phyloP scores from a whole-genome alignment of 176 grass and related monocot genomes.

The Themeda triandra region DNA sequence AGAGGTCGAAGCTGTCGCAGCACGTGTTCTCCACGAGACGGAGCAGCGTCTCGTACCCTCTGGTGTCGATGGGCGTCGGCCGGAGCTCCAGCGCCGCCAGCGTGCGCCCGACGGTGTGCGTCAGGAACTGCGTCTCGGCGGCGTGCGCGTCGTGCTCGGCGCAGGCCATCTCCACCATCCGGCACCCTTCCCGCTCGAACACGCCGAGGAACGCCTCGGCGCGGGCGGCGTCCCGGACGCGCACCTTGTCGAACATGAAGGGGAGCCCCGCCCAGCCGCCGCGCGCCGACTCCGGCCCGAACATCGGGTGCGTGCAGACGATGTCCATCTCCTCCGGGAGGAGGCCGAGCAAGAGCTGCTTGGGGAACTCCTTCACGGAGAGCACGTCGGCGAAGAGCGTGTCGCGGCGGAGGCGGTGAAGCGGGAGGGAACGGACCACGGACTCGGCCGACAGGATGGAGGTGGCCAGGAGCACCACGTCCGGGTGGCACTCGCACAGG shows the following conservation, averaged over 20 bases:
- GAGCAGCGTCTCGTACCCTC: slow-evolving; percentile 71
- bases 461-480: slow-evolving; percentile 67
- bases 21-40: slow-evolving; percentile 80
- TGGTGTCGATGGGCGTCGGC: slow-evolving; percentile 46
- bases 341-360: slow-evolving; percentile 41
- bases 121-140: slow-evolving; percentile 76
- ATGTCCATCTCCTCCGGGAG: slow-evolving; percentile 64
- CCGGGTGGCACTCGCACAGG: slow-evolving; percentile 81
- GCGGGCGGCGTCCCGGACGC: slow-evolving; percentile 40
- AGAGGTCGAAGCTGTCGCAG: slow-evolving; percentile 89
- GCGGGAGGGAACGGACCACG: slow-evolving; percentile 59
- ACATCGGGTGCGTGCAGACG: slow-evolving; percentile 91
- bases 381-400: slow-evolving; percentile 86
- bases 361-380: slow-evolving; percentile 90
- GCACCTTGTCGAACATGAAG: slow-evolving; percentile 64
- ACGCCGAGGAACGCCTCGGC: slow-evolving; percentile 51
- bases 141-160: slow-evolving; percentile 61
- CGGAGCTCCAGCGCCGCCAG: slow-evolving; percentile 46
- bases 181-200: slow-evolving; percentile 65
- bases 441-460: slow-evolving; percentile 70
- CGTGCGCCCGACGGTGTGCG: slow-evolving; percentile 69
- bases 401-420: slow-evolving; percentile 73
- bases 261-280: slow-evolving; percentile 62
- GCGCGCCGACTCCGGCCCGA: slow-evolving; percentile 66
- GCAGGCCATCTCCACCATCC: slow-evolving; percentile 80